Evolutionary conservation across 164 flowering plant genomes (phyloP), one percentile per base, ranked within the genome.

Genomic region (Euptelea pleiosperma): DNA sequence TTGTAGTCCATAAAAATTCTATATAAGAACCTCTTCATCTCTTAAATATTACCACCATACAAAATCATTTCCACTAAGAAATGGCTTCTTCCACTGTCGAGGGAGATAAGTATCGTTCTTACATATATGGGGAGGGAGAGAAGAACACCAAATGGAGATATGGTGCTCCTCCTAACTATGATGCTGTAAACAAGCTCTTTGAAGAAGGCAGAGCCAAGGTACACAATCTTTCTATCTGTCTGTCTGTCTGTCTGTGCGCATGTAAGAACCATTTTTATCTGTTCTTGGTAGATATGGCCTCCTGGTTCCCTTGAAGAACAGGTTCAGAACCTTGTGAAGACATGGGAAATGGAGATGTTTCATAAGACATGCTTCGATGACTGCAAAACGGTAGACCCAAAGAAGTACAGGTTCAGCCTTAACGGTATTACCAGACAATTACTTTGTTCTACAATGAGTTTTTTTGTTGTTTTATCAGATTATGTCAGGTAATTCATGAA

Each of bases 251-350:
- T n/a, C n/a, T n/a, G n/a, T n/a, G n/a, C n/a, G n/a, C n/a, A n/a
- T n/a, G n/a, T n/a, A n/a, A n/a, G n/a, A n/a, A n/a, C n/a, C n/a
- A n/a, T n/a, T n/a, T n/a, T n/a, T n/a, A n/a, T n/a, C n/a, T n/a
- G n/a, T n/a, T n/a, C n/a, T n/a, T n/a, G n/a, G 70, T 63, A 86
- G 94, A 84, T 64, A 52, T 87, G 95, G 95, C 81, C 85, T 0
- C 52, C 79, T 57, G 87, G 85, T 8, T 82, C 91, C 58, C 67
- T 79, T 0, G 91, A 80, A 62, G 91, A 85, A 36, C 63, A 50
- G 43, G 91, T 85, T 53, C 87, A 85, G 59, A 75, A 70, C 55
- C 73, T 82, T 2, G 79, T 80, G n/a, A 85, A 85, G 80, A 77
- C 85, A 22, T 79, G 77, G 78, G 91, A 85, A 45, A 85, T 85